These are phyloP conservation scores for Tetrapisispora taiwanensis DNA, from an alignment of 805 yeast species.

Conservation along the genomic window DNA sequence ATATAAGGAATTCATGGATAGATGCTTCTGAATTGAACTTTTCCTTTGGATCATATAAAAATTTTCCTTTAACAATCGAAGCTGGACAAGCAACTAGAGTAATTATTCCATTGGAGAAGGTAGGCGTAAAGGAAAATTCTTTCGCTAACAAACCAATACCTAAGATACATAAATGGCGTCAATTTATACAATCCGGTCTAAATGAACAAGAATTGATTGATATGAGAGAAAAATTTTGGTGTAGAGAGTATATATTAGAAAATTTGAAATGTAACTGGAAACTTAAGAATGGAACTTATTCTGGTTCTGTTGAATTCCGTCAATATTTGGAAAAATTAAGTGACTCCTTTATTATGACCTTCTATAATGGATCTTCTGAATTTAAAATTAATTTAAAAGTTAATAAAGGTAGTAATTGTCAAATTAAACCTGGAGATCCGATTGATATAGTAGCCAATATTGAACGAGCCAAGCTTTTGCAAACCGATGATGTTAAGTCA, in stretches of 20 bases:
- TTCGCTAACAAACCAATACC: constrained; percentile 47
- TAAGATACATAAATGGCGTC: constrained; percentile 50
- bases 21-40: constrained; percentile 37
- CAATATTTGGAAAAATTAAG: constrained; percentile 22
- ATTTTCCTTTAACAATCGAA: constrained; percentile 25
- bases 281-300: constrained; percentile 6
- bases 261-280: constrained; percentile 60
- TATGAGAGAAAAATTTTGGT: constrained; percentile 70
- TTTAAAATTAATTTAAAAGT: constrained; percentile 10
- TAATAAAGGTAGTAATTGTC: constrained; percentile 3
- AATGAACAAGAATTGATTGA: constrained; percentile 46
- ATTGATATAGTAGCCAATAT: constrained; percentile 8
- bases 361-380: constrained; percentile 16
- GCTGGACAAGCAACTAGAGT: constrained; percentile 46
- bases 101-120: constrained; percentile 58
- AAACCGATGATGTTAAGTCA: neutral
- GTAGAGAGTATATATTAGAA: constrained; percentile 53
- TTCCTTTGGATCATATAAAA: constrained; percentile 24
- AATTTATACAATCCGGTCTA: constrained; percentile 45
- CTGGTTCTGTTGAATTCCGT: constrained; percentile 20
- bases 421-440: constrained; percentile 10
- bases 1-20: constrained; percentile 74
- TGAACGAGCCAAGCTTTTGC: constrained; percentile 3
- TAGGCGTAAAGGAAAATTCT: constrained; percentile 30
- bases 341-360: constrained; percentile 13